A percentile compares a stretch with the other conserved stretches of the same genome.
phyloP scores from a whole-genome alignment of 164 flowering plant species.

The Nymphaea colorata region DNA sequence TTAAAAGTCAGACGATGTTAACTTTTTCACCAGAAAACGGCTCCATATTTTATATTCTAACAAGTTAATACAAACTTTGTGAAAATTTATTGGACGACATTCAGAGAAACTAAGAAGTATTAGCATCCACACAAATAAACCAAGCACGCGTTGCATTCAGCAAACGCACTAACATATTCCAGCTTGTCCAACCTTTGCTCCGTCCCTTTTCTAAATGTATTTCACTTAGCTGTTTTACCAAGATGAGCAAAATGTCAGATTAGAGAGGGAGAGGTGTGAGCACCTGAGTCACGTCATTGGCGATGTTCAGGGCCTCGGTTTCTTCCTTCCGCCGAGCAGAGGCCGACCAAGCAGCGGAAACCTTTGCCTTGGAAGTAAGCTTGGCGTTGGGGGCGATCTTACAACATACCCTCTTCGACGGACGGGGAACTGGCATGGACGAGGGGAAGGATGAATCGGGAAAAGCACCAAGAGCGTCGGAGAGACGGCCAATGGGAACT shows the following conservation, averaged over 20 bases:
- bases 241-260: background rate
- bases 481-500: too few relatives aligned
- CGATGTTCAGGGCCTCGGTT: constrained; percentile 48
- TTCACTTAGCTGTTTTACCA: too few relatives aligned
- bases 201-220: too few relatives aligned
- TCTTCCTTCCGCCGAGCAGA: constrained; percentile 9
- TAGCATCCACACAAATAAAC: too few relatives aligned
- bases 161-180: background rate
- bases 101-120: background rate
- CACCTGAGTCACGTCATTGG: constrained; percentile 77
- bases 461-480: too few relatives aligned
- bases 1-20: background rate
- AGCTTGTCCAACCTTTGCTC: too few relatives aligned
- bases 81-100: too few relatives aligned
- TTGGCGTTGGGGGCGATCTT: too few relatives aligned
- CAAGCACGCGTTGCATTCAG: background rate
- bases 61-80: background rate
- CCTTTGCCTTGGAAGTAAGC: too few relatives aligned
- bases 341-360: background rate
- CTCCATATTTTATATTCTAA: background rate
- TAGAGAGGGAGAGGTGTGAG: background rate
- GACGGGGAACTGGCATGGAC: too few relatives aligned
- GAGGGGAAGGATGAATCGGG: too few relatives aligned
- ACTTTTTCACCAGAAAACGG: background rate
- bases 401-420: too few relatives aligned